Evolutionary conservation across 2,329 filamentous ascomycete genomes (phyloP).

Genomic region (Xylaria hypoxylon): DNA sequence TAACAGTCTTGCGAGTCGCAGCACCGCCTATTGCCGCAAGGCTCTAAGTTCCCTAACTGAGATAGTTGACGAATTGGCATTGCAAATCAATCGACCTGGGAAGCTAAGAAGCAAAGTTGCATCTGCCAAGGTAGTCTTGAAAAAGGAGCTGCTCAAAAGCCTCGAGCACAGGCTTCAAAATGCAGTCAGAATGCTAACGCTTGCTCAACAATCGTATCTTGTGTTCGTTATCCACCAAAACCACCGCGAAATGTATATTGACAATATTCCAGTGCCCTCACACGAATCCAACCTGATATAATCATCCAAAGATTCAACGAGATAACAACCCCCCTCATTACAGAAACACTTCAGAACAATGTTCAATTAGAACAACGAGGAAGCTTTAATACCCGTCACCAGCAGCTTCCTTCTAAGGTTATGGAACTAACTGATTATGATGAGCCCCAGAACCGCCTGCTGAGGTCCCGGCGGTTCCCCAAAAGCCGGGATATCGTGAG

Average conservation of each 20-base stretch:
- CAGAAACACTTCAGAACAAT: neutral
- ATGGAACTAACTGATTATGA: neutral
- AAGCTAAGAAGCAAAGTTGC: constrained; percentile 17
- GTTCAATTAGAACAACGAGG: neutral
- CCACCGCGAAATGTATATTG: neutral
- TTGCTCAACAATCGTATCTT: constrained; percentile 43
- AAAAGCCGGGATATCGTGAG: neutral
- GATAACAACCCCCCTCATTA: constrained; percentile 1
- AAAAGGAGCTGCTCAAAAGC: constrained; percentile 40
- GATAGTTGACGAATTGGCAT: constrained; percentile 39
- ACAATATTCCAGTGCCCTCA: constrained; percentile 36
- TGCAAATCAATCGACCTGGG: constrained; percentile 30
- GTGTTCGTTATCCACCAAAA: constrained; percentile 33
- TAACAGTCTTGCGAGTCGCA: constrained; percentile 29
- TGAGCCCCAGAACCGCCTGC: neutral
- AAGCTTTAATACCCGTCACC: neutral
- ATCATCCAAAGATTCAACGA: constrained; percentile 37
- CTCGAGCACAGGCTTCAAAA: constrained; percentile 41
- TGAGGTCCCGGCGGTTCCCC: neutral
- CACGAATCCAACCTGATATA: constrained; percentile 39
- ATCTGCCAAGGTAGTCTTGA: constrained; percentile 38
- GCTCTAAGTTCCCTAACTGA: constrained; percentile 39
- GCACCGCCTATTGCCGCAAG: constrained; percentile 42
- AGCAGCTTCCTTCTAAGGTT: neutral
- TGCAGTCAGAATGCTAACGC: constrained; percentile 39